Evolutionary conservation across 2,329 filamentous ascomycete genomes (phyloP).

Genomic region (Cladophialophora psammophila): DNA sequence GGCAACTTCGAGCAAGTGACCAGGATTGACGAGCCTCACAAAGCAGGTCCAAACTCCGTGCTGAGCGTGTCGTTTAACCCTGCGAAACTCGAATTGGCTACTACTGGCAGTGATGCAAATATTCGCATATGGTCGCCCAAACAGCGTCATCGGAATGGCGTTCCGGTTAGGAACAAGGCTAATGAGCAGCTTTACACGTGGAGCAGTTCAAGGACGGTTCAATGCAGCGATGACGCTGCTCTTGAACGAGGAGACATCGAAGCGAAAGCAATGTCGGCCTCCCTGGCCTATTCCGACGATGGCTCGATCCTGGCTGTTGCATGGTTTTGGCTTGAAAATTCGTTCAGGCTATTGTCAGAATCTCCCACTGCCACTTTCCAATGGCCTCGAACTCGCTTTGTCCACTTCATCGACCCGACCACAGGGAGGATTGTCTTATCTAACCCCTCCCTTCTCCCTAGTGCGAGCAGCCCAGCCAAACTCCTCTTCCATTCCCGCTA

Average conservation of each 20-base stretch:
- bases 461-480: slow-evolving; percentile 71
- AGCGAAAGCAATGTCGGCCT: slow-evolving; percentile 56
- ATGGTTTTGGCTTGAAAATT: slow-evolving; percentile 55
- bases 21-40: slow-evolving; percentile 83
- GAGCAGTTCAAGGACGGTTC: slow-evolving; percentile 67
- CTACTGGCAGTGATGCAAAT: slow-evolving; percentile 79
- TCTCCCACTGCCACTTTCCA: background rate
- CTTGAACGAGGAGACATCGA: background rate
- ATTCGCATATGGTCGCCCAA: slow-evolving; percentile 84
- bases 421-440: slow-evolving; percentile 71
- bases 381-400: slow-evolving; percentile 58
- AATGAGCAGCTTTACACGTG: slow-evolving; percentile 73
- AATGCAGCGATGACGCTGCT: slow-evolving; percentile 48
- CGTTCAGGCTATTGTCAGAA: slow-evolving; percentile 48
- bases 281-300: slow-evolving; percentile 80
- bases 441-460: slow-evolving; percentile 73
- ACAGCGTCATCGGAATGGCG: slow-evolving; percentile 70
- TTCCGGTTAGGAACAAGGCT: slow-evolving; percentile 53
- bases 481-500: slow-evolving; percentile 75
- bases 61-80: slow-evolving; percentile 78
- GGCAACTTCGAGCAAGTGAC: slow-evolving; percentile 77
- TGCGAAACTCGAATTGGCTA: slow-evolving; percentile 75
- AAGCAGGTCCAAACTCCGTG: slow-evolving; percentile 63
- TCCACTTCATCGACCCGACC: slow-evolving; percentile 78
- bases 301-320: slow-evolving; percentile 75